A percentile compares a stretch with the other conserved stretches of the same genome.
Evolutionary conservation across 345 rosid genomes (phyloP).

Genomic region (Lagerstroemia speciosa): DNA sequence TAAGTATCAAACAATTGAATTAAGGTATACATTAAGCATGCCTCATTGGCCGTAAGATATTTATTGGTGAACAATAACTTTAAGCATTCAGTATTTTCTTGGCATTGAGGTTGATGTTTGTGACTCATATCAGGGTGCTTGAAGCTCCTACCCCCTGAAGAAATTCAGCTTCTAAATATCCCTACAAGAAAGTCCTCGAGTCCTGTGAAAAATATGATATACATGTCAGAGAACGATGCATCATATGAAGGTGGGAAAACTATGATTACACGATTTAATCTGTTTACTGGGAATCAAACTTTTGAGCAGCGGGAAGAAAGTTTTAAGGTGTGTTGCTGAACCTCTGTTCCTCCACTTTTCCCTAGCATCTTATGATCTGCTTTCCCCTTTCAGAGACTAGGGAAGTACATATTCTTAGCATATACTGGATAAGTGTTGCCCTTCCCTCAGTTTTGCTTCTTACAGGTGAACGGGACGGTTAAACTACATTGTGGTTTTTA

Average conservation of each 20-base stretch:
- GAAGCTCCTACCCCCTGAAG: conserved; percentile 64
- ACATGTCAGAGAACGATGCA: conserved; percentile 33
- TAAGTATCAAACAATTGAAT: neutral
- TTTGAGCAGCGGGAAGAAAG: conserved; percentile 69
- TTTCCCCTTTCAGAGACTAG: neutral
- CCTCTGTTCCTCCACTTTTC: no score
- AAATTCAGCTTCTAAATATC: conserved; percentile 59
- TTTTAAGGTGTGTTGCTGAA: conserved; percentile 46
- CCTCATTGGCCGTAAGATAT: neutral
- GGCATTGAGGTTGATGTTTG: conserved; percentile 7
- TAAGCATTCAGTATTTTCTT: neutral
- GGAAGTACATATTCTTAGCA: neutral
- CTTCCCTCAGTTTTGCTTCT: conserved; percentile 9
- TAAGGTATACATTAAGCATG: neutral
- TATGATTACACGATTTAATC: conserved; percentile 49
- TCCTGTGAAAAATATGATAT: conserved; percentile 50
- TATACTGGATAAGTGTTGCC: conserved; percentile 13
- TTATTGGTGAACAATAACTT: neutral
- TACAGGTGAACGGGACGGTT: conserved; percentile 59
- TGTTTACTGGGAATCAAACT: conserved; percentile 75
- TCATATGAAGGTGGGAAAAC: conserved; percentile 13
- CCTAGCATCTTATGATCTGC: neutral
- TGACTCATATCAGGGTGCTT: conserved; percentile 54
- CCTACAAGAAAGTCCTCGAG: conserved; percentile 24
- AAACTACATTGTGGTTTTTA: conserved; percentile 77